Evolutionary conservation across 2,329 filamentous ascomycete species (phyloP).

Genomic region (Beauveria medogensis): DNA sequence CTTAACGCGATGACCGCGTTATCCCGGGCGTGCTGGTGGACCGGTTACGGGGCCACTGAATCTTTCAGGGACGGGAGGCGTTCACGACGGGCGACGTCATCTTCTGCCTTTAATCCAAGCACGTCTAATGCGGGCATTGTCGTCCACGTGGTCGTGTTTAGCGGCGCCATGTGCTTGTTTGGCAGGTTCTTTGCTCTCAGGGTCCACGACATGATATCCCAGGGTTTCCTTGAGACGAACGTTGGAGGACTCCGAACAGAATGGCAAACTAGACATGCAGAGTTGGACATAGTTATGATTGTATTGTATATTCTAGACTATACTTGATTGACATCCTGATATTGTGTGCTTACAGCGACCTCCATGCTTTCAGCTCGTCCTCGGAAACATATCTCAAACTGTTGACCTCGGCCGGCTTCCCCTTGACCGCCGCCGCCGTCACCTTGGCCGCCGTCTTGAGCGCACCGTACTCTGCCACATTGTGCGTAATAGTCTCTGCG

Average conservation of each 20-base stretch:
- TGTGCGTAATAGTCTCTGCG: conserved; percentile 64
- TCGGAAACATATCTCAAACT: conserved; percentile 66
- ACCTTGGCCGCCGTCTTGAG: conserved; percentile 60
- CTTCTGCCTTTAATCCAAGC: conserved; percentile 4
- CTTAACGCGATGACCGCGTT: conserved; percentile 75
- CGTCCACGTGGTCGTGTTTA: conserved; percentile 21
- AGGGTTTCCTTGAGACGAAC: conserved; percentile 17
- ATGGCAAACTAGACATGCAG: neutral
- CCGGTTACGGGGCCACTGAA: conserved; percentile 68
- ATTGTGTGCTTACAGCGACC: conserved; percentile 14
- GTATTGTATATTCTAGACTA: neutral
- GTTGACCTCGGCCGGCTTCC: conserved; percentile 64
- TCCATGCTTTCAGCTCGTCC: conserved; percentile 57
- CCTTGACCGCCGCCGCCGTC: conserved; percentile 66
- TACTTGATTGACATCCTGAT: neutral
- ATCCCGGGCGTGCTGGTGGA: conserved; percentile 71
- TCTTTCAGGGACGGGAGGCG: conserved; percentile 53
- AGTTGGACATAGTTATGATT: neutral
- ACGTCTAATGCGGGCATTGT: conserved; percentile 20
- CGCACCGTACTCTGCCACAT: conserved; percentile 53
- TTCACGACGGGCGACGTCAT: conserved; percentile 5
- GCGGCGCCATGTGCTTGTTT: conserved; percentile 16
- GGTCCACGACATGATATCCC: conserved; percentile 15
- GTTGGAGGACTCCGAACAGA: neutral
- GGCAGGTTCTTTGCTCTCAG: conserved; percentile 11